Conservation (phyloP, 1,284 basidiomycete genomes). For the Moesziomyces sp. region DNA sequence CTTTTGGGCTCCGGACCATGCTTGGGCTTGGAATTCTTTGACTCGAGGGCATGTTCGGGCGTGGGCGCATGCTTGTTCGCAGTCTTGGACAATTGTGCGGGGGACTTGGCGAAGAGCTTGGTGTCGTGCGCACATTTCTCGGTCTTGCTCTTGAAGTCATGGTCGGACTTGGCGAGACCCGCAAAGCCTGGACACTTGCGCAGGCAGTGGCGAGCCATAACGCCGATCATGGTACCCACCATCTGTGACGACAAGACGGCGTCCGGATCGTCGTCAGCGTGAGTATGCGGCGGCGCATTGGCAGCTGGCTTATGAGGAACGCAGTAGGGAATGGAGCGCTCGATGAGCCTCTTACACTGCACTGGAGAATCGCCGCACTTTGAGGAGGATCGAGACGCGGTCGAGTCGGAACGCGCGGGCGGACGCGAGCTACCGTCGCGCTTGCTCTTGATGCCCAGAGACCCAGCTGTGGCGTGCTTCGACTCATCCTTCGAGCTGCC, state of each 20-base stretch:
- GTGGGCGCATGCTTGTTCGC: neutral
- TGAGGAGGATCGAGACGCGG: neutral
- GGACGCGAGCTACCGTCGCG: neutral
- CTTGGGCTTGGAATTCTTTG: neutral
- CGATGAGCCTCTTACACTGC: slow-evolving; percentile 7
- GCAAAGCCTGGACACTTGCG: slow-evolving; percentile 16
- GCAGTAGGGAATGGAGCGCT: slow-evolving; percentile 7
- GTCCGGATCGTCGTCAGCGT: neutral
- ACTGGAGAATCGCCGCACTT: slow-evolving; percentile 3
- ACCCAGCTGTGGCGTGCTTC: too few relatives aligned
- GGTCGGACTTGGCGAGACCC: neutral
- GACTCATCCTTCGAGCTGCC: neutral
- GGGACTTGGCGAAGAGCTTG: slow-evolving; percentile 7
- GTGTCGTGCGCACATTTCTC: slow-evolving; percentile 6
- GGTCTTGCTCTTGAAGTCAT: slow-evolving; percentile 1
- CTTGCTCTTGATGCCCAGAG: neutral
- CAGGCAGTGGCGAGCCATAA: slow-evolving; percentile 11
- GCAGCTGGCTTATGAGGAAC: neutral
- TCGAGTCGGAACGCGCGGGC: neutral
- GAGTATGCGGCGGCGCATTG: neutral
- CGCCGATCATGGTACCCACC: slow-evolving; percentile 2
- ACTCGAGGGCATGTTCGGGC: too few relatives aligned
- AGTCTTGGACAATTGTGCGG: neutral
- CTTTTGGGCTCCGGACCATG: neutral
- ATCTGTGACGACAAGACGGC: neutral